A percentile compares a stretch with the other conserved stretches of the same genome.
Conservation (phyloP, 805 yeast species). For the Myxozyma monticola region DNA sequence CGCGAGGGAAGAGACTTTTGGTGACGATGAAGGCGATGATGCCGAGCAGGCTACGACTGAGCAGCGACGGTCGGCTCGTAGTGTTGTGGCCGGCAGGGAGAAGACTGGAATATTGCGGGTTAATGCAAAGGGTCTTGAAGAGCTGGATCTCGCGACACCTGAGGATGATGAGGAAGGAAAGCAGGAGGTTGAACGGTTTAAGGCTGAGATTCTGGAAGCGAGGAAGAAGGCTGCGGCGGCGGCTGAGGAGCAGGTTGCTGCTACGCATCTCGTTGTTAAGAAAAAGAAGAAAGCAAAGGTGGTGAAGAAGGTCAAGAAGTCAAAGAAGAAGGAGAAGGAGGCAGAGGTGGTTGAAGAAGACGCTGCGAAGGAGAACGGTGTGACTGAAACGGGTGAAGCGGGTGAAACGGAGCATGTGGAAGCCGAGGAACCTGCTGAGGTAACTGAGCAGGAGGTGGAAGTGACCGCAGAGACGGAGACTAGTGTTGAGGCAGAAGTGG, state of each 20-base stretch:
- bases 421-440: background rate
- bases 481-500: background rate
- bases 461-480: background rate
- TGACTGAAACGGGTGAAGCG: conserved; percentile 1
- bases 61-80: background rate
- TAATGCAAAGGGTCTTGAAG: conserved; percentile 27
- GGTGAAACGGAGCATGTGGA: conserved; percentile 3
- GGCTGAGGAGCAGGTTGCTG: conserved; percentile 13
- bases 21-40: conserved; percentile 17
- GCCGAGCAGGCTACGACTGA: conserved; percentile 1
- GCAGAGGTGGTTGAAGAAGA: background rate
- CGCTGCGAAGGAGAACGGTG: conserved; percentile 3
- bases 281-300: conserved; percentile 27
- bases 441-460: background rate
- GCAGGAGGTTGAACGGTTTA: conserved; percentile 24
- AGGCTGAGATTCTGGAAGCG: conserved; percentile 26
- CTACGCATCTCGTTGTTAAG: conserved; percentile 23
- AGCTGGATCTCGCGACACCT: conserved; percentile 21
- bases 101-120: conserved; percentile 14
- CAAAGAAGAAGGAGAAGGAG: conserved; percentile 13
- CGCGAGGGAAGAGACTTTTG: conserved; percentile 27
- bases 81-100: background rate
- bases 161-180: conserved; percentile 27
- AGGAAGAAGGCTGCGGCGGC: conserved; percentile 22
- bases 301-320: conserved; percentile 24